Percentiles rank a stretch among this genome's conserved stretches.
These are phyloP conservation scores for Phytophthora boehmeriae DNA, from an alignment of 352 stramenopile species.

Conservation along the genomic window DNA sequence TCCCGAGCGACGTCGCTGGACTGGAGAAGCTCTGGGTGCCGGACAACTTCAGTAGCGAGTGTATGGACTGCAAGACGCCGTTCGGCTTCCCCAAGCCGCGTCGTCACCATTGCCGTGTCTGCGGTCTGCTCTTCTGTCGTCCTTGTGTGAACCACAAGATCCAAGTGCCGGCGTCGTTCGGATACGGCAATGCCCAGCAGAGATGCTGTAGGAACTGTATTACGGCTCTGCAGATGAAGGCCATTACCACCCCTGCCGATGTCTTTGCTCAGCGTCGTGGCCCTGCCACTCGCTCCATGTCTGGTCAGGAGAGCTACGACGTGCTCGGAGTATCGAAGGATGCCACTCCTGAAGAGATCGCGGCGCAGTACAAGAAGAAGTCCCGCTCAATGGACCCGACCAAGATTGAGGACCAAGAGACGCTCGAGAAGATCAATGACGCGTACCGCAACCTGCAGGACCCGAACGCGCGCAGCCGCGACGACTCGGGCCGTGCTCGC, in stretches of 20 bases:
- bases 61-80: constrained; percentile 86
- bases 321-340: constrained; percentile 73
- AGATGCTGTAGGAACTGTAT: constrained; percentile 85
- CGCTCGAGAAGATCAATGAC: constrained; percentile 80
- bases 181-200: constrained; percentile 77
- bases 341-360: constrained; percentile 74
- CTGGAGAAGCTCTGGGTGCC: constrained; percentile 89
- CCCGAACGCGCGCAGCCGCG: constrained; percentile 48
- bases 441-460: constrained; percentile 80
- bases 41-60: constrained; percentile 87
- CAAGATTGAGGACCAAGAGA: constrained; percentile 67
- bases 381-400: constrained; percentile 66
- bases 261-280: constrained; percentile 85
- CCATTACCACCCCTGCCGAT: constrained; percentile 84
- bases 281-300: constrained; percentile 50
- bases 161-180: constrained; percentile 76
- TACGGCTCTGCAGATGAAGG: constrained; percentile 84
- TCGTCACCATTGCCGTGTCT: constrained; percentile 87
- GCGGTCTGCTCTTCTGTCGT: constrained; percentile 82
- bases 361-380: constrained; percentile 78
- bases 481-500: constrained; percentile 67
- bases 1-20: constrained; percentile 63
- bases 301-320: constrained; percentile 58
- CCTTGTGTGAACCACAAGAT: constrained; percentile 88
- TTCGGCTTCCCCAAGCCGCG: constrained; percentile 85